A percentile compares a stretch with the other conserved stretches of the same genome.
phyloP scores from a whole-genome alignment of 257 asterid species.

The Primulina tabacum region DNA sequence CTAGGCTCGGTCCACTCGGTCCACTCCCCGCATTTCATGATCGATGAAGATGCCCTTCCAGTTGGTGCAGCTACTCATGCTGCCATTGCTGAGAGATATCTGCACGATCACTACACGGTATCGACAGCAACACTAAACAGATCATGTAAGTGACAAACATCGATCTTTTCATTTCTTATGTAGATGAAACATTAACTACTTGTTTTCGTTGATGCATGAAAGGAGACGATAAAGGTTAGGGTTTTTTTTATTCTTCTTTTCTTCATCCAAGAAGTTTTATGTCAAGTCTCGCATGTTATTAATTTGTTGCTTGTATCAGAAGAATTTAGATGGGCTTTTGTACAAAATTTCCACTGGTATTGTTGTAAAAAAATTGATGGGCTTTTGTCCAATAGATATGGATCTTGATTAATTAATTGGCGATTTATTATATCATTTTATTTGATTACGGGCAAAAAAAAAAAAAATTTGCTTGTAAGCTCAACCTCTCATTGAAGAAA shows the following conservation, averaged over 20 bases:
- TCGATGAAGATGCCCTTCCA: constrained; percentile 79
- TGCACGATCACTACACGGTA: constrained; percentile 30
- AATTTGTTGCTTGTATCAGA: not conserved
- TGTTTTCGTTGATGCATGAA: not conserved
- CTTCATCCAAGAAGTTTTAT: not conserved
- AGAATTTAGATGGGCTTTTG: not conserved
- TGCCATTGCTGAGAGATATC: constrained; percentile 87
- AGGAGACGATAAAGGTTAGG: not conserved
- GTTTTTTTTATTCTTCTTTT: no score
- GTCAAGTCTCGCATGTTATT: not conserved
- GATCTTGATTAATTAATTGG: not conserved
- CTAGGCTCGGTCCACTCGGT: constrained; percentile 62
- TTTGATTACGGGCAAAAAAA: not conserved
- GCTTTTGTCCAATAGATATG: not conserved
- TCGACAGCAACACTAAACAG: not conserved
- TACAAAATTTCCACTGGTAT: not conserved
- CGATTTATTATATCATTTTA: not conserved
- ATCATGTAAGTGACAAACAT: not conserved
- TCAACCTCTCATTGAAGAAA: no score
- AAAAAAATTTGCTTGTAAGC: not conserved
- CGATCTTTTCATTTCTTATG: no score
- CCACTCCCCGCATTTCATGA: constrained; percentile 80
- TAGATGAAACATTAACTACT: no score
- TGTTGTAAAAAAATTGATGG: not conserved
- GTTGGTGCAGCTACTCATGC: constrained; percentile 91